phyloP scores from a whole-genome alignment of 2,329 filamentous ascomycete species.

The Sporothrix phasma region DNA sequence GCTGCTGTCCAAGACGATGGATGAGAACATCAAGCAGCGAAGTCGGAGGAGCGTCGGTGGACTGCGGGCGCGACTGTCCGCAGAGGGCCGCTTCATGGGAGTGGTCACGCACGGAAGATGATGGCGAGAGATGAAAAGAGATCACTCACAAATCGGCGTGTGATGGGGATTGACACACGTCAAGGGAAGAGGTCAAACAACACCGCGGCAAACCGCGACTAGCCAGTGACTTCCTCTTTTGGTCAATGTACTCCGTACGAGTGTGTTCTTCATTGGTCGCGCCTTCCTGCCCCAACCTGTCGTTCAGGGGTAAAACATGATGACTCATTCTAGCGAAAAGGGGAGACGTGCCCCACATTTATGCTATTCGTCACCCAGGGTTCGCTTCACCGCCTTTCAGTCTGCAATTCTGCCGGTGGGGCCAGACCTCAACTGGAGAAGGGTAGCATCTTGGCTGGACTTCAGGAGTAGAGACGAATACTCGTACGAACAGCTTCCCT shows the following conservation, averaged over 20 bases:
- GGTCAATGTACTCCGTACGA: too few species aligned
- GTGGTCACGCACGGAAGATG: too few species aligned
- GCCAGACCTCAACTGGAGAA: background rate
- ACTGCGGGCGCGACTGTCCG: background rate
- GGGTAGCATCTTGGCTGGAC: too few species aligned
- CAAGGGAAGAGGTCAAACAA: background rate
- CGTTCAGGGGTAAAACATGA: background rate
- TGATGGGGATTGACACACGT: background rate
- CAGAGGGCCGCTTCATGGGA: background rate
- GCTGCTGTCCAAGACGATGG: background rate
- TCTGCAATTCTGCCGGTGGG: conserved; percentile 6
- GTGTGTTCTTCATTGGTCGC: background rate
- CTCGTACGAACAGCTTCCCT: background rate
- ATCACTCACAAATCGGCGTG: background rate
- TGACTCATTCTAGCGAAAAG: conserved; percentile 3
- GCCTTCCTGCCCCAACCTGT: background rate
- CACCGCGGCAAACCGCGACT: background rate
- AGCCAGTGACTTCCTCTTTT: background rate
- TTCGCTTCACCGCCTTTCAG: background rate
- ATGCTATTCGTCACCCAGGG: background rate
- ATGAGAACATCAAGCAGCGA: background rate
- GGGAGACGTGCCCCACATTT: background rate
- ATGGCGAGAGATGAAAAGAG: background rate
- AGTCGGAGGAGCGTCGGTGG: background rate
- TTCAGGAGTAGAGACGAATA: conserved; percentile 3